Percentiles rank a stretch among this genome's conserved stretches.
phyloP scores from a whole-genome alignment of 163 green algal species.

The Chlorella variabilis region DNA sequence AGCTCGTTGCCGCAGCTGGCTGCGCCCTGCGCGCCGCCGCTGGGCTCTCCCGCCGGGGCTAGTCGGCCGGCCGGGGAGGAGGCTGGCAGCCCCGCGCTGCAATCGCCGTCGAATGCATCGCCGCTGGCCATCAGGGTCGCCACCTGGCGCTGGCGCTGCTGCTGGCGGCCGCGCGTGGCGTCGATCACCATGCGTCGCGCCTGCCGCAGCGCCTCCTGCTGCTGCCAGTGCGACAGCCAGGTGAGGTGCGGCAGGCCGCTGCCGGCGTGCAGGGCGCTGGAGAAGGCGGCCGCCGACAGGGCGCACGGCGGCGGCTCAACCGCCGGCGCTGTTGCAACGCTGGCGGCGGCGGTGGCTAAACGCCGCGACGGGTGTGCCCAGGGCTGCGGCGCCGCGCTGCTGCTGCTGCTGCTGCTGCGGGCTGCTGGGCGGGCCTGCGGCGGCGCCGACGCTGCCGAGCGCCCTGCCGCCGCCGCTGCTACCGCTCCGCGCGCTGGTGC shows the following conservation, averaged over 20 bases:
- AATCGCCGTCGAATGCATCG: too few species aligned
- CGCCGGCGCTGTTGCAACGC: neutral
- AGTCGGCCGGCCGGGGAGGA: too few species aligned
- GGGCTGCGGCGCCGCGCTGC: neutral
- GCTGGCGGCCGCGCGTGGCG: constrained; percentile 24
- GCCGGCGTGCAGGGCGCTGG: constrained; percentile 7
- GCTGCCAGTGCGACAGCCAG: constrained; percentile 30
- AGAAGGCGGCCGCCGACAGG: neutral
- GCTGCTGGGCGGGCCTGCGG: too few species aligned
- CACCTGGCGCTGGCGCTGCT: constrained; percentile 23
- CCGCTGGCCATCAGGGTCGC: constrained; percentile 1
- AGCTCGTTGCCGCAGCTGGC: too few species aligned
- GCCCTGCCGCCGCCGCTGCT: too few species aligned
- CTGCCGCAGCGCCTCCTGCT: constrained; percentile 8
- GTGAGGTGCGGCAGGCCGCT: neutral
- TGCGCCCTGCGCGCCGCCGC: too few species aligned
- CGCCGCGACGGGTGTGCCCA: neutral
- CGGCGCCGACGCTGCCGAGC: too few species aligned
- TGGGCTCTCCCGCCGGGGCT: too few species aligned
- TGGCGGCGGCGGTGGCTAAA: neutral
- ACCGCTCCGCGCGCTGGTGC: too few species aligned
- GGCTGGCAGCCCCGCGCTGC: too few species aligned
- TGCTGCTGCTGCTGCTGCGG: neutral
- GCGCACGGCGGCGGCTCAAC: neutral
- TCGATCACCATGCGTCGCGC: neutral